phyloP scores from a whole-genome alignment of 371 early-diverging fungal species.

The Vairimorpha ceranae region DNA sequence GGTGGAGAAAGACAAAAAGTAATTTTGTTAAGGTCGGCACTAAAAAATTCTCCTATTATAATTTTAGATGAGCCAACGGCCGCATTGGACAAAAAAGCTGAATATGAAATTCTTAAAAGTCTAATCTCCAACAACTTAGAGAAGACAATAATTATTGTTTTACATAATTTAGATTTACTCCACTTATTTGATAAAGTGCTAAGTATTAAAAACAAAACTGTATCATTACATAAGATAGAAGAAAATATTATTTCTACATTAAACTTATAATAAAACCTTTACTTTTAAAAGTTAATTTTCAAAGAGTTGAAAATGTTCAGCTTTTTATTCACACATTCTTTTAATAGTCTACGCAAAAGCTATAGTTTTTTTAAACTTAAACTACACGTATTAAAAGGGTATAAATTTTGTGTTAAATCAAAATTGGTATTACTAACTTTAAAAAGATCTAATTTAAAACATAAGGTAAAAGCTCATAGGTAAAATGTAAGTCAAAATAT shows the following conservation, averaged over 20 bases:
- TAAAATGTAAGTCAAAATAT: no score
- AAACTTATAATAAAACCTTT: neutral
- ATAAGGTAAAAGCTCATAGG: no score
- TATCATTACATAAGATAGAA: neutral
- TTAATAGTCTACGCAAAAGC: no score
- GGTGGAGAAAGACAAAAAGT: conserved; percentile 88
- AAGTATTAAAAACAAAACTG: conserved; percentile 7
- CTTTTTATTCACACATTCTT: no score
- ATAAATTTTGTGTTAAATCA: no score
- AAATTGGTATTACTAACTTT: no score
- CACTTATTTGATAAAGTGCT: conserved; percentile 41
- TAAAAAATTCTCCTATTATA: conserved; percentile 66
- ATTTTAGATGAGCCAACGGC: conserved; percentile 67
- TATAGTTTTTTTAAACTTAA: no score
- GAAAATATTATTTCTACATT: neutral
- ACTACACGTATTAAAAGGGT: no score
- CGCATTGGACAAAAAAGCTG: conserved; percentile 50
- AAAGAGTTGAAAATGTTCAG: no score
- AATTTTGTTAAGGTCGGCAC: conserved; percentile 72
- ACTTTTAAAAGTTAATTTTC: no score
- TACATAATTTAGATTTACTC: conserved; percentile 33
- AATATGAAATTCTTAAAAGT: conserved; percentile 30
- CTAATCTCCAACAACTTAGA: conserved; percentile 7
- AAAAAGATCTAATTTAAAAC: no score
- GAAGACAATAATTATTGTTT: conserved; percentile 35